These are phyloP conservation scores for Dimocarpus longan DNA, from an alignment of 345 rosid species.

Conservation along the genomic window DNA sequence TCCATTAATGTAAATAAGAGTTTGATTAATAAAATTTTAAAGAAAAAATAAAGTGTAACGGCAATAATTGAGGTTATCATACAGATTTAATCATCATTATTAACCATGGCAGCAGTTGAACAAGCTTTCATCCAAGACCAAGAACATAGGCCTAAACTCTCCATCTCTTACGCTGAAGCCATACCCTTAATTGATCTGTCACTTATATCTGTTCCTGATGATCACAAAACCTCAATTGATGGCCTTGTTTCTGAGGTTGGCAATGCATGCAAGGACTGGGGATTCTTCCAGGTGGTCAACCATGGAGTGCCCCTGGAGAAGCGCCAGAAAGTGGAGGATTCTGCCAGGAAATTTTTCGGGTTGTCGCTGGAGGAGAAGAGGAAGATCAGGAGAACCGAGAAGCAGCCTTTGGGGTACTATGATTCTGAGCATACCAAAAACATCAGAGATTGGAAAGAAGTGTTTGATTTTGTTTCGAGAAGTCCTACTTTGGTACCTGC, in stretches of 20 bases:
- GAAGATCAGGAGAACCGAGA: conserved; percentile 38
- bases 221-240: not conserved
- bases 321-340: conserved; percentile 17
- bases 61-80: no score
- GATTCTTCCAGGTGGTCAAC: conserved; percentile 45
- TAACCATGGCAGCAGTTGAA: conserved; percentile 42
- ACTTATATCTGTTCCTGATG: not conserved
- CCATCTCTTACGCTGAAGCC: conserved; percentile 23
- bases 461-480: conserved; percentile 33
- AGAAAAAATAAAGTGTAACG: no score
- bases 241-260: conserved; percentile 32
- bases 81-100: no score
- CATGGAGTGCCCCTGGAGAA: conserved; percentile 42
- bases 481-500: conserved; percentile 29
- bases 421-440: conserved; percentile 50
- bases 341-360: conserved; percentile 29
- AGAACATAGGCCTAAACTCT: conserved; percentile 40
- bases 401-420: conserved; percentile 33
- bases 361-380: conserved; percentile 39
- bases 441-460: conserved; percentile 60
- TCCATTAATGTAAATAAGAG: no score
- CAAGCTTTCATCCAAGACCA: conserved; percentile 34
- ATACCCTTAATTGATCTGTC: conserved; percentile 44
- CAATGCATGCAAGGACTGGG: conserved; percentile 46
- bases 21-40: no score